Percentiles rank a stretch among this genome's conserved stretches.
These are phyloP conservation scores for Clavariopsis aquatica DNA, from an alignment of 495 filamentous ascomycete species.

Conservation along the genomic window DNA sequence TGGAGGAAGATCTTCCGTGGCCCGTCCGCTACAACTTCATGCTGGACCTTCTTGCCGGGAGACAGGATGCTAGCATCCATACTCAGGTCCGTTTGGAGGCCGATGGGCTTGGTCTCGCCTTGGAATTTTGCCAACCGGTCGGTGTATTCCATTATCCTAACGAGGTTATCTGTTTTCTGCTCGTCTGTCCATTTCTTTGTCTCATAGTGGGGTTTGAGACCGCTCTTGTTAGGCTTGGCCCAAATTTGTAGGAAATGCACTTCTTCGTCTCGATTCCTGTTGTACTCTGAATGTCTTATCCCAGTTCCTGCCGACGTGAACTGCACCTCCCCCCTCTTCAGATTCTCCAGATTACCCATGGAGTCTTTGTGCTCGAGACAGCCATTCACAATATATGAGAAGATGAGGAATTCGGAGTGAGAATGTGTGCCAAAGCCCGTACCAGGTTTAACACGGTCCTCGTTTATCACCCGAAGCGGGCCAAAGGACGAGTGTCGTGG, in stretches of 20 bases:
- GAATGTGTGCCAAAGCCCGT: constrained; percentile 78
- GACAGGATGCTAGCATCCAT: constrained; percentile 69
- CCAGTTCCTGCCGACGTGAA: constrained; percentile 78
- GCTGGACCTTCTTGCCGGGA: constrained; percentile 48
- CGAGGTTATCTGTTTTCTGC: constrained; percentile 65
- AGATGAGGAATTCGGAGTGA: constrained; percentile 82
- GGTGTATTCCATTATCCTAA: constrained; percentile 70
- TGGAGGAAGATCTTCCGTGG: constrained; percentile 75
- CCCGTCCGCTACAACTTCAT: constrained; percentile 60
- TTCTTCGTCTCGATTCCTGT: constrained; percentile 62
- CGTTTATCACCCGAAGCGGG: constrained; percentile 74
- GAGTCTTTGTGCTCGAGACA: constrained; percentile 80
- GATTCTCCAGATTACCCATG: constrained; percentile 71
- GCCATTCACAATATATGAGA: constrained; percentile 75
- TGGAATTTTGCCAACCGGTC: constrained; percentile 57
- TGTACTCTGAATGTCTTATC: constrained; percentile 75
- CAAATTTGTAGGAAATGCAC: constrained; percentile 85
- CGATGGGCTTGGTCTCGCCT: constrained; percentile 67
- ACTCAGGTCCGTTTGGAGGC: constrained; percentile 76
- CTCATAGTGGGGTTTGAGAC: constrained; percentile 70
- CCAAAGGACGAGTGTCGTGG: constrained; percentile 65
- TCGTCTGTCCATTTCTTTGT: constrained; percentile 67
- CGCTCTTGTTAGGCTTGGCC: constrained; percentile 69
- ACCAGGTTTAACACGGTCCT: constrained; percentile 69
- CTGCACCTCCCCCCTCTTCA: constrained; percentile 77